Evolutionary conservation across 2,329 filamentous ascomycete species (phyloP).

Genomic region (Clarireedia sp.): DNA sequence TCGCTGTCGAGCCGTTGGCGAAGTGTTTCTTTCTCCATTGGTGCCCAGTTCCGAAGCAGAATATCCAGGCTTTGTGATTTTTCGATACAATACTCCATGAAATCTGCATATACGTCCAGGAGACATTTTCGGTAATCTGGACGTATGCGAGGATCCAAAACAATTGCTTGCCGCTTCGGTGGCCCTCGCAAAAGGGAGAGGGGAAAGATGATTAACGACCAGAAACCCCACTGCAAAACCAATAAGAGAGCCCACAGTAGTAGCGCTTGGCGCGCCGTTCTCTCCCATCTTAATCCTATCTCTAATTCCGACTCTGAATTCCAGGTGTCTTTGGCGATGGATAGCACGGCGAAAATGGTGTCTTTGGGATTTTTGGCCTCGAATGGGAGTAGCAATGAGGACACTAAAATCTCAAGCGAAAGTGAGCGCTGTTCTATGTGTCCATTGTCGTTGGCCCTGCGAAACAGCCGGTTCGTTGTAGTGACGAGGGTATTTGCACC

Average conservation of each 20-base stretch:
- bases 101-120: constrained; percentile 17
- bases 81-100: constrained; percentile 22
- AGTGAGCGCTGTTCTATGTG: constrained; percentile 13
- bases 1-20: neutral
- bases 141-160: constrained; percentile 11
- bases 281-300: neutral
- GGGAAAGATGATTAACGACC: neutral
- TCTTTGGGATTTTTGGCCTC: constrained; percentile 16
- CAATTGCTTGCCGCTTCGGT: neutral
- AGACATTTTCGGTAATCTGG: constrained; percentile 18
- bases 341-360: constrained; percentile 17
- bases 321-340: constrained; percentile 15
- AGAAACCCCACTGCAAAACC: neutral
- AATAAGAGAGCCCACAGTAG: neutral
- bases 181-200: neutral
- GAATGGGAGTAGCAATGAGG: constrained; percentile 15
- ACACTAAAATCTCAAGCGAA: constrained; percentile 15
- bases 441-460: constrained; percentile 11
- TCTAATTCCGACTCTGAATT: neutral
- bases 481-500: constrained; percentile 16
- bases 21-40: neutral
- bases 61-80: constrained; percentile 19
- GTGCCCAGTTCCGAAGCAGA: constrained; percentile 19
- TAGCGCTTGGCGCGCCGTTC: neutral
- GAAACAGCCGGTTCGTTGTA: constrained; percentile 15